Conservation (phyloP, 441 rosid genomes). For the Euphorbia celastroides region DNA sequence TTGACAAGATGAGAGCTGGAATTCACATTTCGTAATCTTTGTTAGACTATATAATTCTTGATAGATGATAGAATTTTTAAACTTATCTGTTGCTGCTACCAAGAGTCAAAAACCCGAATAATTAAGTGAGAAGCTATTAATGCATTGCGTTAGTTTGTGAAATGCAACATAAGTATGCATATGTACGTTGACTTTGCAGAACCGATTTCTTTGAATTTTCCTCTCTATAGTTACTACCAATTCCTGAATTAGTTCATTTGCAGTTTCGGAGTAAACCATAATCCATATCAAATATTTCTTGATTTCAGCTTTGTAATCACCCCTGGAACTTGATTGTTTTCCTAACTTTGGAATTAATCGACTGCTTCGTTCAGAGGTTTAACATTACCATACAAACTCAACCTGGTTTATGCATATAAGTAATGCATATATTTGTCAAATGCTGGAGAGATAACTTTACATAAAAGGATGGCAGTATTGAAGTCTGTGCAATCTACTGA, state of each 20-base stretch:
- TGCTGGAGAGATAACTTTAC: neutral
- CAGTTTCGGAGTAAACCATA: neutral
- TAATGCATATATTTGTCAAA: neutral
- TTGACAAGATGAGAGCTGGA: neutral
- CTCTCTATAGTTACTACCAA: neutral
- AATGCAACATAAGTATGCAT: neutral
- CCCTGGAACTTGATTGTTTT: too few species aligned
- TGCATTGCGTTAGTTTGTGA: neutral
- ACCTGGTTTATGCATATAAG: too few species aligned
- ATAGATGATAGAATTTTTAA: neutral
- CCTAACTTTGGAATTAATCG: neutral
- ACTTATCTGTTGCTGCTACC: neutral
- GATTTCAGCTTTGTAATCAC: neutral
- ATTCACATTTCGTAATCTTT: neutral
- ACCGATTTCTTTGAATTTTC: neutral
- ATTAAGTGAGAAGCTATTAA: neutral
- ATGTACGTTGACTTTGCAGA: neutral
- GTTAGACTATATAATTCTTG: neutral
- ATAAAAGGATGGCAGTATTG: neutral
- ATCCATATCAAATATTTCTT: neutral
- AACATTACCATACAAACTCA: too few species aligned
- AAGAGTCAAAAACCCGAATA: neutral
- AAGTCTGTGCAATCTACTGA: neutral
- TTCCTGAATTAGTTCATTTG: neutral
- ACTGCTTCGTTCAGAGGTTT: too few species aligned